phyloP scores from a whole-genome alignment of 768 basidiomycete genomes.

The Mycena venus region DNA sequence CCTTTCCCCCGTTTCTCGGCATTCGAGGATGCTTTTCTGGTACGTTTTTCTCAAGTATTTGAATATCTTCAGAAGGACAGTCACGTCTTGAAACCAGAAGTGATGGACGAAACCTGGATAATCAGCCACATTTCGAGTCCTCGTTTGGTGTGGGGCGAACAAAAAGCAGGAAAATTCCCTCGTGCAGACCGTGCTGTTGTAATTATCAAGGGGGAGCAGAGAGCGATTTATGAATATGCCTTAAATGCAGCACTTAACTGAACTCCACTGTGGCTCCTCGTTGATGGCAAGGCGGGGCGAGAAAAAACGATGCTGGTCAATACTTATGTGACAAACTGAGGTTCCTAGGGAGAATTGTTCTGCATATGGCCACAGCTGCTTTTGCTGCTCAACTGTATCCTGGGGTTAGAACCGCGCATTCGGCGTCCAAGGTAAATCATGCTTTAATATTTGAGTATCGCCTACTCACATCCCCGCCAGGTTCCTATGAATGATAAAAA shows the following conservation, averaged over 20 bases:
- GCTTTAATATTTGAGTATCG: background rate
- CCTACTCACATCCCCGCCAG: background rate
- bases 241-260: background rate
- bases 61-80: too few relatives aligned
- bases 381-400: slow-evolving; percentile 38
- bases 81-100: too few relatives aligned
- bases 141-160: too few relatives aligned
- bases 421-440: slow-evolving; percentile 49
- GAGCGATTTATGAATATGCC: background rate
- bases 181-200: background rate
- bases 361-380: background rate
- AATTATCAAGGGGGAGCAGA: background rate
- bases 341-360: background rate
- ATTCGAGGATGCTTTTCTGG: too few relatives aligned
- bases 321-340: background rate
- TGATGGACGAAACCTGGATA: too few relatives aligned
- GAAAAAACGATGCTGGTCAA: background rate
- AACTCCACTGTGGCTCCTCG: background rate
- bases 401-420: slow-evolving; percentile 53
- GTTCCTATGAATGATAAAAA: background rate
- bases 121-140: too few relatives aligned
- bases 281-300: background rate
- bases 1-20: too few relatives aligned
- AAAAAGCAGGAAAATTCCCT: too few relatives aligned
- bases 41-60: too few relatives aligned